Evolutionary conservation across 371 early-diverging fungal genomes (phyloP), one percentile per base, ranked within the genome.

Genomic region (Actinomucor elegans): DNA sequence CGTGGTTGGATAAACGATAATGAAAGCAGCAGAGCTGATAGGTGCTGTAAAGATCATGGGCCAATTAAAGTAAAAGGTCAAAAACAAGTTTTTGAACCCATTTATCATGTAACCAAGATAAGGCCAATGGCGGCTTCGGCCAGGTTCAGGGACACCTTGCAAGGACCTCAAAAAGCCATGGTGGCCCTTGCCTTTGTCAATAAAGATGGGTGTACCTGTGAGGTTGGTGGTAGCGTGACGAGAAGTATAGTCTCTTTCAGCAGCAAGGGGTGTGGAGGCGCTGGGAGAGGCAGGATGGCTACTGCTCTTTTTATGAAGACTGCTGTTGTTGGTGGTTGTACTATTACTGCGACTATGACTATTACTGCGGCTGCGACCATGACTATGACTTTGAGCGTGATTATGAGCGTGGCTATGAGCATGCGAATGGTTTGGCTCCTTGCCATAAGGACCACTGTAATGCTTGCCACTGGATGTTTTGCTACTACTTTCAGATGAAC

Each of bases 21-120:
- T 26, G 17, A 66, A 31, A 0, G 57, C 40, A 7, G 55, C 24
- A 23, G 64, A 51, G 20, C 71, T 69, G 9, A 72, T 11, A 3
- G 73, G 73, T 2, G 58, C 43, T 8, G 61, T 51, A n/a, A 69
- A 52, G 11, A 57, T 15, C 55, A 61, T 48, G 9, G 64, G 28
- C 55, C 60, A 54, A 35, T 73, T 61, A 54, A 73, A 73, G 24
- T 71, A 58, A 40, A 73, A 57, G 0, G 70, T 69, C 14, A 73
- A 38, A 15, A 59, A 49, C 10, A 64, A 14, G 23, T 54, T 55
- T 11, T 54, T 55, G 33, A 54, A 50, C 2, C 55, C 41, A 17
- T 61, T 61, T 9, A 55, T 17, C 61, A 61, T 61, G 42, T 61
- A 61, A 21, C 55, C 51, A 8, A 55, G 31, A 23, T 61, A 61